Percentiles rank a stretch among this genome's conserved stretches.
Conservation (phyloP, 768 basidiomycete genomes). For the Phaffia australis region DNA sequence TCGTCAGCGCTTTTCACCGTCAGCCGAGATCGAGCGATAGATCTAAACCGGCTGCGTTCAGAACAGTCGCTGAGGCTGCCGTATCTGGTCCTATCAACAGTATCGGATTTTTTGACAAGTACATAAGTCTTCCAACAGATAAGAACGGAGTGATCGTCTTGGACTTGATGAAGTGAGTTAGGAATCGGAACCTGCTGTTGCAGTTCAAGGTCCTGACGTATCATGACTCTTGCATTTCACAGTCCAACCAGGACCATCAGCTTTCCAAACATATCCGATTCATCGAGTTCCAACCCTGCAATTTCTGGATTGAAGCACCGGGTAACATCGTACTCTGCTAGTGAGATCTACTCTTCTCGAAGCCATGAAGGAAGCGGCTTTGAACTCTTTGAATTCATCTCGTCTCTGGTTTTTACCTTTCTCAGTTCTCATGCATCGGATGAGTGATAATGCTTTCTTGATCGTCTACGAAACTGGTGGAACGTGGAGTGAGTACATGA, state of each 20-base stretch:
- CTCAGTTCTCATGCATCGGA: constrained; percentile 1
- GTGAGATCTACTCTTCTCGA: no score
- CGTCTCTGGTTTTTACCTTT: no score
- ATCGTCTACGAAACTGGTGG: constrained; percentile 19
- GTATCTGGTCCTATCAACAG: constrained; percentile 4
- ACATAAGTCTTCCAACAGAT: constrained; percentile 12
- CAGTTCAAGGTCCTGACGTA: background rate
- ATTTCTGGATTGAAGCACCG: constrained; percentile 4
- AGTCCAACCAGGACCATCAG: constrained; percentile 9
- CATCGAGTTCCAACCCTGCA: constrained; percentile 1
- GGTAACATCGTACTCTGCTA: background rate
- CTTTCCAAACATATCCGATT: constrained; percentile 13
- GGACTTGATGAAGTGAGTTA: constrained; percentile 16
- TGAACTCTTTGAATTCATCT: no score
- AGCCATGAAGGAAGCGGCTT: no score
- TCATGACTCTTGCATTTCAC: background rate
- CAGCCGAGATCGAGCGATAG: background rate
- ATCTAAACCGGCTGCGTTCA: background rate
- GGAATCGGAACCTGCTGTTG: background rate
- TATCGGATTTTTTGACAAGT: constrained; percentile 13
- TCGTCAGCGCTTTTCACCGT: background rate
- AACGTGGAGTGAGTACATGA: constrained; percentile 5
- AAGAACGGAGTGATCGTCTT: constrained; percentile 12
- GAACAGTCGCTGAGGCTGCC: constrained; percentile 1
- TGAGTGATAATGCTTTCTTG: constrained; percentile 11